Percentiles rank a stretch among this genome's conserved stretches.
phyloP scores from a whole-genome alignment of 164 flowering plant species.

The Annona squamosa region DNA sequence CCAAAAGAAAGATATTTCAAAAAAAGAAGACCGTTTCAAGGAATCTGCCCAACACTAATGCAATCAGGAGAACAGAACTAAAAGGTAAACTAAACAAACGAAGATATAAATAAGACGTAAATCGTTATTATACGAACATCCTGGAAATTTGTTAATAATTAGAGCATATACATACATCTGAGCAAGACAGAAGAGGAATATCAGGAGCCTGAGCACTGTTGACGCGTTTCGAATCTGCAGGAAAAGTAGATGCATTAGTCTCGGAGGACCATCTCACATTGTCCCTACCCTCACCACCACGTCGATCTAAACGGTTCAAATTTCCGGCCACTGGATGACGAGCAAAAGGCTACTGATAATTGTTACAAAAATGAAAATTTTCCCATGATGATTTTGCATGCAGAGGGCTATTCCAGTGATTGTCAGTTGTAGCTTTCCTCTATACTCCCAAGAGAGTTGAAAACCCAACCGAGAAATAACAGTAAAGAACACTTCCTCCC shows the following conservation, averaged over 20 bases:
- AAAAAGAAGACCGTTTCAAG: not conserved
- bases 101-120: not conserved
- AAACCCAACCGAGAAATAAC: not conserved
- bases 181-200: constrained; percentile 46
- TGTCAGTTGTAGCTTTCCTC: not conserved
- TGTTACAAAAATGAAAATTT: too few relatives aligned
- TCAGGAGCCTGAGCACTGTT: constrained; percentile 14
- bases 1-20: not conserved
- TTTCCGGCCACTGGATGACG: too few relatives aligned
- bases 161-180: constrained; percentile 38
- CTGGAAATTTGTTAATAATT: not conserved
- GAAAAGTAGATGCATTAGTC: not conserved
- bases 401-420: too few relatives aligned
- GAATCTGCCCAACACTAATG: not conserved
- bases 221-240: constrained; percentile 19
- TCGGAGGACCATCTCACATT: not conserved
- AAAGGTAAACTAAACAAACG: not conserved
- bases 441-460: not conserved
- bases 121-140: not conserved
- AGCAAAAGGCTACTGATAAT: too few relatives aligned
- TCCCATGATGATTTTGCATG: too few relatives aligned
- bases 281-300: not conserved
- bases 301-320: too few relatives aligned
- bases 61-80: not conserved
- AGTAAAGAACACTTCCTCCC: not conserved